phyloP scores from a whole-genome alignment of 805 yeast genomes.

The Candida xyloterini region DNA sequence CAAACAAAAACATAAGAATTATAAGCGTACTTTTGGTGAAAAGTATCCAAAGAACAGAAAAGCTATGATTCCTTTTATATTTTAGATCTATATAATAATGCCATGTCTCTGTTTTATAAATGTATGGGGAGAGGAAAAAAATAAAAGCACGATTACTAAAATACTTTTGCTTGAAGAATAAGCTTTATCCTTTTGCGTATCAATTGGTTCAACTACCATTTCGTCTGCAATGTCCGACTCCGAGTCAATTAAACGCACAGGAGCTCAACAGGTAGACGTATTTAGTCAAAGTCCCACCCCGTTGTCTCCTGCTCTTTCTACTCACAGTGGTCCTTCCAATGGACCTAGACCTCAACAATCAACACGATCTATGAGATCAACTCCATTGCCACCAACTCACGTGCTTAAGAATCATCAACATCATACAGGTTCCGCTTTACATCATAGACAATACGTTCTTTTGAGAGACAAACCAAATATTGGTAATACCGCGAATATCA shows the following conservation, averaged over 20 bases:
- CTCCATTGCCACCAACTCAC: slow-evolving; percentile 26
- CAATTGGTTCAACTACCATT: no score
- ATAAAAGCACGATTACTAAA: background rate
- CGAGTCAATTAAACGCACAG: slow-evolving; percentile 4
- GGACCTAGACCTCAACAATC: slow-evolving; percentile 13
- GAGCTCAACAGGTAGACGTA: background rate
- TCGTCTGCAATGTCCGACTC: slow-evolving; percentile 10
- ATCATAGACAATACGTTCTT: slow-evolving; percentile 32
- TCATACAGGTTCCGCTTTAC: slow-evolving; percentile 24
- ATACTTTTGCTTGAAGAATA: background rate
- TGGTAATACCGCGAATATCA: slow-evolving; percentile 1
- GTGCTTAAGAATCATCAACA: slow-evolving; percentile 14
- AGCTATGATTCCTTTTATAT: slow-evolving; percentile 72
- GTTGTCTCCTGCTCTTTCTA: slow-evolving; percentile 10
- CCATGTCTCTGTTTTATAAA: slow-evolving; percentile 1
- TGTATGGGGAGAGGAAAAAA: slow-evolving; percentile 2
- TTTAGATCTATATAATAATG: slow-evolving; percentile 33
- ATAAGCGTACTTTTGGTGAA: slow-evolving; percentile 66
- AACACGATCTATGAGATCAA: slow-evolving; percentile 15
- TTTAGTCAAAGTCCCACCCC: slow-evolving; percentile 5
- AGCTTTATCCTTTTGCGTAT: no score
- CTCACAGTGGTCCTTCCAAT: slow-evolving; percentile 12
- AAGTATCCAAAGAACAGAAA: slow-evolving; percentile 78
- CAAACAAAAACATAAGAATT: slow-evolving; percentile 71
- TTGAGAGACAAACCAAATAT: slow-evolving; percentile 27